Evolutionary conservation across 1,284 basidiomycete species (phyloP).

Genomic region (Ustilago loliicola): DNA sequence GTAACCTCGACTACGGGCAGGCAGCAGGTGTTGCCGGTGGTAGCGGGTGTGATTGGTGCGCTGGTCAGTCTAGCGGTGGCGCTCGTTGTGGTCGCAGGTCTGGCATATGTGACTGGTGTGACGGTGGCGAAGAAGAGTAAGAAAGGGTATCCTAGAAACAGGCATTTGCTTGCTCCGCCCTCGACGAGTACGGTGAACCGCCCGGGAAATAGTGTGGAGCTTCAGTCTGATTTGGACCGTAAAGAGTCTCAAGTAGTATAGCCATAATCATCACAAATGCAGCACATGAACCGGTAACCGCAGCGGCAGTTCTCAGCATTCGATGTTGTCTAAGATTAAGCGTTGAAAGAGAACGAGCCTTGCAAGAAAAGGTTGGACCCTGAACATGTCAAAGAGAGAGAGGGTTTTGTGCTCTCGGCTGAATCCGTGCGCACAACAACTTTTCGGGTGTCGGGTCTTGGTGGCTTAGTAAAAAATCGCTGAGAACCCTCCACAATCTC

Average conservation of each 20-base stretch:
- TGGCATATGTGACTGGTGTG: slow-evolving; percentile 27
- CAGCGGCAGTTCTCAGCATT: not conserved
- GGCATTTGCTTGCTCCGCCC: slow-evolving; percentile 25
- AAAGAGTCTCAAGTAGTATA: slow-evolving; percentile 28
- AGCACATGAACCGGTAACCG: too few relatives aligned
- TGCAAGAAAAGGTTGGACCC: slow-evolving; percentile 8
- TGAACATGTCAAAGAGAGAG: slow-evolving; percentile 5
- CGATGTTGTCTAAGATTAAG: not conserved
- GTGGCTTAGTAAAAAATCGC: slow-evolving; percentile 30
- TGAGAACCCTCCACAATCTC: slow-evolving; percentile 28
- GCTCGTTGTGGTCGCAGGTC: slow-evolving; percentile 24
- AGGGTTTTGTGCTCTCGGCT: slow-evolving; percentile 7
- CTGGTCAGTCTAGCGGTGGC: slow-evolving; percentile 60
- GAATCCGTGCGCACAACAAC: not conserved
- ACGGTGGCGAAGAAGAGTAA: slow-evolving; percentile 39
- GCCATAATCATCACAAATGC: not conserved
- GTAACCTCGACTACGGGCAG: slow-evolving; percentile 54
- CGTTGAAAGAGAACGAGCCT: not conserved
- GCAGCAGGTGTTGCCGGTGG: slow-evolving; percentile 62
- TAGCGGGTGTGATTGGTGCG: slow-evolving; percentile 63
- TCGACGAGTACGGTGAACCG: slow-evolving; percentile 30
- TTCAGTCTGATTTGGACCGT: slow-evolving; percentile 29
- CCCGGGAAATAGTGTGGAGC: slow-evolving; percentile 31
- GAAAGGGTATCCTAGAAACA: slow-evolving; percentile 13
- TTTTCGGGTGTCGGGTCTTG: slow-evolving; percentile 8